Evolutionary conservation across 768 basidiomycete species (phyloP).

Genomic region (Chiua virens): DNA sequence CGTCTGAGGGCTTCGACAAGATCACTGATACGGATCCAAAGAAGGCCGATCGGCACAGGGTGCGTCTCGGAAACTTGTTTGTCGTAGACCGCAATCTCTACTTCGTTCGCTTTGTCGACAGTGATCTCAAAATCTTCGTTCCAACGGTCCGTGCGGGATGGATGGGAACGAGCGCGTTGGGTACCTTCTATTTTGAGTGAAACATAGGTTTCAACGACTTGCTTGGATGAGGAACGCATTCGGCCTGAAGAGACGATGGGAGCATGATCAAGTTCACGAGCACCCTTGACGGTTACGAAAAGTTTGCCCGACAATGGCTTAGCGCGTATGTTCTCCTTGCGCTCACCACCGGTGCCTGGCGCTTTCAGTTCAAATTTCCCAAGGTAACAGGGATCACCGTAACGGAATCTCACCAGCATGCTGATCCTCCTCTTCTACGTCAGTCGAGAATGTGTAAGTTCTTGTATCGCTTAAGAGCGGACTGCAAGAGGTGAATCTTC

Average conservation of each 20-base stretch:
- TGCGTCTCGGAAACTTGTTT: constrained; percentile 80
- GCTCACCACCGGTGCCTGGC: constrained; percentile 72
- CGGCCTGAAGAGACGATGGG: constrained; percentile 63
- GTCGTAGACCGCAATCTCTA: constrained; percentile 95
- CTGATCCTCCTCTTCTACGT: constrained; percentile 85
- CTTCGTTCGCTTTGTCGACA: constrained; percentile 98
- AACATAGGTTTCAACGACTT: constrained; percentile 78
- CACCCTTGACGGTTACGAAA: constrained; percentile 82
- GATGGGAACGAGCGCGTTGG: constrained; percentile 87
- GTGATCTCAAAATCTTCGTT: constrained; percentile 96
- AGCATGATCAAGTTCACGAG: constrained; percentile 93
- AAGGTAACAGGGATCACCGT: not conserved
- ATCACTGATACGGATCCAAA: constrained; percentile 94
- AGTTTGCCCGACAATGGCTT: constrained; percentile 94
- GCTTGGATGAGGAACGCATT: constrained; percentile 77
- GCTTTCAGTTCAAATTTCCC: constrained; percentile 26
- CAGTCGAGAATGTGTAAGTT: constrained; percentile 92
- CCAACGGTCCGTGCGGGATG: constrained; percentile 94
- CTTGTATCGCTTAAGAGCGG: constrained; percentile 95
- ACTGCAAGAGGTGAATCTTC: constrained; percentile 91
- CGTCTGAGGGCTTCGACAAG: constrained; percentile 90
- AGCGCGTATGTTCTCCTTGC: constrained; percentile 89
- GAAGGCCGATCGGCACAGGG: constrained; percentile 86
- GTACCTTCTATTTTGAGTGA: constrained; percentile 97
- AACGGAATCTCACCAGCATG: constrained; percentile 41